Base-by-base conservation (phyloP, 2,329 filamentous ascomycete species). In the Stagonosporopsis cucurbitacearum region DNA sequence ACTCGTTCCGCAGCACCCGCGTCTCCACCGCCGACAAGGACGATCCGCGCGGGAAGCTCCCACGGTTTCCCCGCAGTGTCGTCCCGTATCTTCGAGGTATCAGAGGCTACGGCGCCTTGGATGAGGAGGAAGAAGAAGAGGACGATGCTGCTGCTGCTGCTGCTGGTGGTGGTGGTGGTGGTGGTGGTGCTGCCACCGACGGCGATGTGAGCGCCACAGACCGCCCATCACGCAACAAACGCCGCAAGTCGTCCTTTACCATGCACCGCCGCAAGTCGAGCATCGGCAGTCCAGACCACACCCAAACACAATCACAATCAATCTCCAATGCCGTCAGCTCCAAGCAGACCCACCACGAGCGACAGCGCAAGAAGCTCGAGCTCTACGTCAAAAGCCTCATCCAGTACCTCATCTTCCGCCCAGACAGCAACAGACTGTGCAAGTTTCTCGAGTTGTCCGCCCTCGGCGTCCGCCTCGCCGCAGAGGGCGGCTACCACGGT, bases 361-460 rank as follows among this genome's bases (percentile, higher is more conserved):
- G 73, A 35, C 93, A 97, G 75, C 86, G 94, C 53, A 89, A 87
- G 66, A 91, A 91, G 72, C 80, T 99, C 28, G 95, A 98, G 72
- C 87, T 87, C 44, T 99, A 99, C 72, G 80, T 99, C 19, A 91
- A 94, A 62, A 90, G 94, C 68, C 92, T 98, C 87, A 94, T 98
- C 57, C 88, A 91, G 50, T 98, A 94, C 85, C 86, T 99, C 67
- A 98, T 99, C 77, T 99, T 99, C 78, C 87, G 94, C 41, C 88
- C 95, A 6, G 94, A 98, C 75, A 97, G 92, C 77, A 98, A 97
- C 69, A 87, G 95, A 9, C 81, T 99, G 4, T 99, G 95, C 78
- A 95, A 96, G 62, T 99, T 99, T 73, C 81, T 99, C 2, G 95
- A 99, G 73, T 81, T 99, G 8, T 99, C 95, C 19, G 94, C 96